phyloP scores from a whole-genome alignment of 2,329 filamentous ascomycete genomes.

The Aspergillus bombycis region DNA sequence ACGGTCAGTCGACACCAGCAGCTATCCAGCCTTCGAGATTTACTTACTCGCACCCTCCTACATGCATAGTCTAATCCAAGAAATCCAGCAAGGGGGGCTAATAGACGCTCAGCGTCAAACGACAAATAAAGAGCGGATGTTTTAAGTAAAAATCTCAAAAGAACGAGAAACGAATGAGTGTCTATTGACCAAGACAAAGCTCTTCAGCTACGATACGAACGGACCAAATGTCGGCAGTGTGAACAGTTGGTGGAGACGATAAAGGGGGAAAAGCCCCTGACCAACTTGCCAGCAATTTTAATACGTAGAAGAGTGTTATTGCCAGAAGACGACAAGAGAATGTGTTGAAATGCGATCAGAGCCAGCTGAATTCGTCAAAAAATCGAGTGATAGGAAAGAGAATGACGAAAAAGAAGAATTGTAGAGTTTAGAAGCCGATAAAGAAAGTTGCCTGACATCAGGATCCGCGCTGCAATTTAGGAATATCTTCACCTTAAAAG shows the following conservation, averaged over 20 bases:
- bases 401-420: conserved; percentile 12
- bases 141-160: neutral
- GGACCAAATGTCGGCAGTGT: neutral
- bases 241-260: conserved; percentile 4
- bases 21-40: conserved; percentile 15
- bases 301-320: neutral
- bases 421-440: conserved; percentile 8
- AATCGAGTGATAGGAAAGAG: neutral
- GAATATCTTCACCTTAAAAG: conserved; percentile 17
- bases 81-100: conserved; percentile 16
- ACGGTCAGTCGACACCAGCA: conserved; percentile 11
- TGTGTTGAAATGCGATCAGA: conserved; percentile 12
- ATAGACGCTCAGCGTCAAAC: conserved; percentile 20
- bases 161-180: conserved; percentile 3
- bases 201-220: conserved; percentile 6
- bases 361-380: conserved; percentile 16
- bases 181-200: conserved; percentile 5
- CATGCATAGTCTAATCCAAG: conserved; percentile 20
- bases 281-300: conserved; percentile 3
- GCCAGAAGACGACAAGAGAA: neutral
- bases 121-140: conserved; percentile 4
- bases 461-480: conserved; percentile 16
- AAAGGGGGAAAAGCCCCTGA: conserved; percentile 5
- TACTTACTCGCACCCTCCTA: conserved; percentile 21
- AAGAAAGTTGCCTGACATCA: conserved; percentile 14